Percentiles rank a stretch among this genome's conserved stretches.
Conservation (phyloP, 306 rosid species). For the Carpinus fangiana region DNA sequence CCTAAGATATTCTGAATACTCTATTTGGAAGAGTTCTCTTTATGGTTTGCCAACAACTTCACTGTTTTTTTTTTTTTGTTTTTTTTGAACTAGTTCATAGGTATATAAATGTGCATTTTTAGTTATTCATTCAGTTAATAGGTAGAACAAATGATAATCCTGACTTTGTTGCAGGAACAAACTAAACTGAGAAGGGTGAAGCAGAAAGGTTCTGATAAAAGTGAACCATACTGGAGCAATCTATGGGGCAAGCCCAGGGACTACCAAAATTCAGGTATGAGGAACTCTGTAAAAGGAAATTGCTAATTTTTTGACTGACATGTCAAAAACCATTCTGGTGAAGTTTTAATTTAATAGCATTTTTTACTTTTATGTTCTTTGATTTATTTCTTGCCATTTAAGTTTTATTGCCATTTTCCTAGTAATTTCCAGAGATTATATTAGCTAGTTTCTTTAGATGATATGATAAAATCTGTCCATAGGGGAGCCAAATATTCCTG, state of each 20-base stretch:
- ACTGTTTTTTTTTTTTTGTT: background rate
- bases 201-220: slow-evolving; percentile 51
- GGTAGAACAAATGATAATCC: slow-evolving; percentile 12
- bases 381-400: background rate
- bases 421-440: background rate
- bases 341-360: background rate
- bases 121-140: background rate
- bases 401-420: background rate
- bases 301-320: background rate
- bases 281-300: background rate
- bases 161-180: slow-evolving; percentile 51
- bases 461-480: background rate
- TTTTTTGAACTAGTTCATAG: background rate
- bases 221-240: slow-evolving; percentile 72
- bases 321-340: background rate
- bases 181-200: slow-evolving; percentile 78
- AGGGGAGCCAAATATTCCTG: background rate
- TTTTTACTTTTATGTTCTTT: background rate
- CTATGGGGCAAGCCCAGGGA: slow-evolving; percentile 70
- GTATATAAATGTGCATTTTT: background rate
- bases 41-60: background rate
- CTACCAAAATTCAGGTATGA: slow-evolving; percentile 61
- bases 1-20: background rate
- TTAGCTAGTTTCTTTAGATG: background rate
- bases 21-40: background rate